Conservation (phyloP, 352 stramenopile species). For the Aphanomyces astaci region DNA sequence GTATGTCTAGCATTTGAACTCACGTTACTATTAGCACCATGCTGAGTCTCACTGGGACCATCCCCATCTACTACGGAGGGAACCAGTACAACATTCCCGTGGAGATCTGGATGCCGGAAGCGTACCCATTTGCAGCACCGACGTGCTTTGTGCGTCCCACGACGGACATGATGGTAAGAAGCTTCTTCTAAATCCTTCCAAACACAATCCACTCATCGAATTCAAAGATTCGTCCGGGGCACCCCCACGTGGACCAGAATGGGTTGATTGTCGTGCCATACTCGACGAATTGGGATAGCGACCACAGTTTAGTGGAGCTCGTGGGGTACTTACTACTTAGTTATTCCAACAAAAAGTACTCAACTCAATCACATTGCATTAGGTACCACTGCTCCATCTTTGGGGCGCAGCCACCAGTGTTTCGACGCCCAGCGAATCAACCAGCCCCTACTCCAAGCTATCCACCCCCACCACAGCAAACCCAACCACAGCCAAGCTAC, state of each 20-base stretch:
- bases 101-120: constrained; percentile 82
- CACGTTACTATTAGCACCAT: constrained; percentile 34
- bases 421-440: constrained; percentile 49
- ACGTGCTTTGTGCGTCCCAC: constrained; percentile 85
- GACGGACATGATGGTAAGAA: constrained; percentile 31
- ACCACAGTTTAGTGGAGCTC: constrained; percentile 77
- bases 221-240: constrained; percentile 32
- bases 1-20: background rate
- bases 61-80: constrained; percentile 83
- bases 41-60: constrained; percentile 80
- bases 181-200: background rate
- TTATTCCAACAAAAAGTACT: too few relatives aligned
- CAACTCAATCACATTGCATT: constrained; percentile 65
- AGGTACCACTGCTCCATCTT: constrained; percentile 87
- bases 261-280: constrained; percentile 84
- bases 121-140: constrained; percentile 68
- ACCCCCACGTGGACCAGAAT: constrained; percentile 80
- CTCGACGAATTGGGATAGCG: constrained; percentile 68
- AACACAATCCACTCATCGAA: background rate
- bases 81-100: constrained; percentile 90
- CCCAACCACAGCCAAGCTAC: background rate
- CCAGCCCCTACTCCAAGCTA: constrained; percentile 6
- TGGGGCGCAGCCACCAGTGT: constrained; percentile 78
- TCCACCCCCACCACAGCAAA: constrained; percentile 7
- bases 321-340: too few relatives aligned